Percentiles rank a stretch among this genome's conserved stretches.
These are phyloP conservation scores for Collariella sp. DNA, from an alignment of 495 filamentous ascomycete species.

Conservation along the genomic window DNA sequence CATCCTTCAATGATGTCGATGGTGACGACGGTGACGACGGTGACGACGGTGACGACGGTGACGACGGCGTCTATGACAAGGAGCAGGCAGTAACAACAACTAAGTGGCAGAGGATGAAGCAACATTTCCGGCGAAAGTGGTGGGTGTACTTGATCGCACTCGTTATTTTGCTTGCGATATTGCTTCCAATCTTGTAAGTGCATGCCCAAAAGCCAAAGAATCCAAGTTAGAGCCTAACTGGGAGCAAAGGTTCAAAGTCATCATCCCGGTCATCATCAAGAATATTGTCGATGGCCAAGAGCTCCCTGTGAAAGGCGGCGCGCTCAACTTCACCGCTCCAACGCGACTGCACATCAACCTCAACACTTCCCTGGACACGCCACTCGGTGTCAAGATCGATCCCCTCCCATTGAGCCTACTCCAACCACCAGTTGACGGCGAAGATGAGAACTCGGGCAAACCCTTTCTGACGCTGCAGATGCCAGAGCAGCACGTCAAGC, in stretches of 20 bases:
- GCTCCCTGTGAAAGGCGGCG: slow-evolving; percentile 4
- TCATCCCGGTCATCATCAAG: slow-evolving; percentile 5
- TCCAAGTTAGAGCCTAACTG: background rate
- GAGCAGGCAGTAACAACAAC: background rate
- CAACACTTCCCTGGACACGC: slow-evolving; percentile 7
- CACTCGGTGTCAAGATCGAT: slow-evolving; percentile 5
- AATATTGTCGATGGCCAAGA: slow-evolving; percentile 1
- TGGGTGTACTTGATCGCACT: slow-evolving; percentile 1
- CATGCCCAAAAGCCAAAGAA: background rate
- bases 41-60: background rate
- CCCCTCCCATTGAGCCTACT: background rate
- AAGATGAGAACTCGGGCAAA: background rate
- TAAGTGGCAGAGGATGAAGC: background rate
- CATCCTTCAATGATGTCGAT: no score
- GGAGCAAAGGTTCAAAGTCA: slow-evolving; percentile 1
- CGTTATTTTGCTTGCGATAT: background rate
- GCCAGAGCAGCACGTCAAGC: slow-evolving; percentile 10
- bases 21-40: background rate
- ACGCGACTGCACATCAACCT: background rate
- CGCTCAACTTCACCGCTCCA: slow-evolving; percentile 2
- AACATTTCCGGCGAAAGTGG: background rate
- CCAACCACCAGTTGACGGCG: background rate
- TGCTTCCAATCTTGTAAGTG: slow-evolving; percentile 2
- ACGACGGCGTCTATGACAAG: background rate
- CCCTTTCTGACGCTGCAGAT: slow-evolving; percentile 8